Base-by-base conservation (phyloP, 2,329 filamentous ascomycete genomes). In the Cladobotryum mycophilum region DNA sequence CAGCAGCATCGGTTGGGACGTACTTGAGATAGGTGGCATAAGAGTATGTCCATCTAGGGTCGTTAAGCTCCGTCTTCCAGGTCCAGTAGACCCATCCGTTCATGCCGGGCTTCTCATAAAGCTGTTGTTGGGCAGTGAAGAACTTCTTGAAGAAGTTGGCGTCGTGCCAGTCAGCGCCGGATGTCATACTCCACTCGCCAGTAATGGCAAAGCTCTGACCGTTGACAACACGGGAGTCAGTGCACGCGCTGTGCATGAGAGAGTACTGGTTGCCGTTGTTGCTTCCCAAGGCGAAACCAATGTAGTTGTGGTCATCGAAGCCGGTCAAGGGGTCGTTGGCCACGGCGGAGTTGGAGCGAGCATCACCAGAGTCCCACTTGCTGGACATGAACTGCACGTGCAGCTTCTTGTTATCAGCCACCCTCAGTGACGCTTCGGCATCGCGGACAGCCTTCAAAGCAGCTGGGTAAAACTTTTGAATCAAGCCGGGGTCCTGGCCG, bases 41-140 rank as follows among this genome's bases (percentile, higher is more conserved):
- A 3, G 58, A 60, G 45, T 65, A 65, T 7, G 60, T 63, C 62
- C 62, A 65, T n/a, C 60, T 53, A 17, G 62, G 63, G 47, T 65
- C 62, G 7, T 61, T 60, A 13, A 64, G 49, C 50, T 65, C 60
- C 14, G 62, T 61, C 67, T 81, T 83, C 79, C 79, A 82, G 1
- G 71, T 72, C 80, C 80, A 83, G 59, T 79, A 82, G 2, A 78
- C 62, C 78, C 78, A 82, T 0, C 78, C 78, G n/a, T 68, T 66
- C 58, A 60, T 61, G 49, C 69, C 64, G 0, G 59, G 58, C 55
- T 70, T 71, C 64, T 83, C 79, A 53, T 81, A 82, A 2, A 72
- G 66, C 51, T 72, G 68, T 6, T 76, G 70, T 65, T 82, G 79
- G 1, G 79, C 79, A 1, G 75, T 75, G 61, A 79, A 83, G 72